Conservation (phyloP, 139 green algal genomes). For the Raphidocelis subcapitata region DNA sequence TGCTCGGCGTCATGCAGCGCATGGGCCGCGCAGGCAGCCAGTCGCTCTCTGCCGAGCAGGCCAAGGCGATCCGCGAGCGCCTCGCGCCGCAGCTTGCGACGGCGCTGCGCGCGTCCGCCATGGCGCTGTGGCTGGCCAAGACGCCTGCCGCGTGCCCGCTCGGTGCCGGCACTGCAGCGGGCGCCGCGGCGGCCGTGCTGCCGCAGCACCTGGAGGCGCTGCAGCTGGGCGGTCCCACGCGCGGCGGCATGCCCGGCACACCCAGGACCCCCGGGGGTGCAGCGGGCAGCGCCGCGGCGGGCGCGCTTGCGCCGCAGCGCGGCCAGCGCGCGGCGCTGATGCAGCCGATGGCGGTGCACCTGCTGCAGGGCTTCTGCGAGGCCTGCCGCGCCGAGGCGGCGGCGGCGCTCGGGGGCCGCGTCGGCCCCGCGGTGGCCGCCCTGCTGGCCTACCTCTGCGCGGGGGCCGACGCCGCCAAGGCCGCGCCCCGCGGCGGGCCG, state of each 20-base stretch:
- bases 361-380: slow-evolving; percentile 20
- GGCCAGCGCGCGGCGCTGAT: neutral
- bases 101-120: slow-evolving; percentile 6
- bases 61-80: neutral
- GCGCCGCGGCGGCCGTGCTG: neutral
- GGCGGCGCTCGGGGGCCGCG: neutral
- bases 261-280: slow-evolving; percentile 4
- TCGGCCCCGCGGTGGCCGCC: neutral
- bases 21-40: neutral
- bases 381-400: neutral
- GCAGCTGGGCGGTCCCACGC: neutral
- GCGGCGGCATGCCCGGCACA: neutral
- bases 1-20: slow-evolving; percentile 11
- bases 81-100: neutral
- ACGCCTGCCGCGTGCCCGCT: slow-evolving; percentile 3
- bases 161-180: neutral
- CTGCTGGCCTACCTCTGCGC: neutral
- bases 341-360: slow-evolving; percentile 7
- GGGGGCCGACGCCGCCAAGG: neutral
- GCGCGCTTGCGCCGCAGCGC: slow-evolving; percentile 7
- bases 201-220: neutral
- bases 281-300: neutral
- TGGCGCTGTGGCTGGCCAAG: slow-evolving; percentile 28
- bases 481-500: neutral
- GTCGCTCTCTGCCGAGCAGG: slow-evolving; percentile 1